Evolutionary conservation across 1,139 yeast species (phyloP).

Genomic region (Hyphopichia pseudoburtonii): DNA sequence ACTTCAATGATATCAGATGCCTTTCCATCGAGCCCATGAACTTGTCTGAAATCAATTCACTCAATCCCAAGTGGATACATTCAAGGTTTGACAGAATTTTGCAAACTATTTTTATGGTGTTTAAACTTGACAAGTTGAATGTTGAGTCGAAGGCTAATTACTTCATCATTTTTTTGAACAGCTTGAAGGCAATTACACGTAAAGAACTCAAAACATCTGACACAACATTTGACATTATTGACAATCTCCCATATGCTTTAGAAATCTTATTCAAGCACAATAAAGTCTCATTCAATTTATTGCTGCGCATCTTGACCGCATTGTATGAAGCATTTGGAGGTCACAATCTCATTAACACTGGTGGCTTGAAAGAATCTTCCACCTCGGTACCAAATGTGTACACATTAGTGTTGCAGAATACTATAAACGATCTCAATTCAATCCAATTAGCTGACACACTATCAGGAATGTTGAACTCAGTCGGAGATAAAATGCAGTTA

Average conservation of each 20-base stretch:
- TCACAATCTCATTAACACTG: constrained; percentile 10
- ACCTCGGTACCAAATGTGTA: background rate
- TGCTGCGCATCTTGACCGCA: constrained; percentile 19
- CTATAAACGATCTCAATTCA: background rate
- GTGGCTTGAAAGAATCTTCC: background rate
- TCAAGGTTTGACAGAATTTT: constrained; percentile 31
- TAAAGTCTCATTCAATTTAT: constrained; percentile 16
- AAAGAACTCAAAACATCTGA: constrained; percentile 30
- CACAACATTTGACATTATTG: constrained; percentile 31
- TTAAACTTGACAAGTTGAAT: constrained; percentile 23
- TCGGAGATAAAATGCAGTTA: constrained; percentile 22
- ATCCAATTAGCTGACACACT: background rate
- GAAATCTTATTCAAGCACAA: constrained; percentile 20
- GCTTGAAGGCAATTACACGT: constrained; percentile 26
- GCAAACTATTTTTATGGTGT: constrained; percentile 23
- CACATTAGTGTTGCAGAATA: constrained; percentile 1
- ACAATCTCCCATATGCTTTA: constrained; percentile 27
- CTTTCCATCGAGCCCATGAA: constrained; percentile 32
- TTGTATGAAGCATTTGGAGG: constrained; percentile 35
- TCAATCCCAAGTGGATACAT: constrained; percentile 37
- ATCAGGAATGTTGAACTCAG: constrained; percentile 16
- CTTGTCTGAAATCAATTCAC: constrained; percentile 29
- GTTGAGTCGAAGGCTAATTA: constrained; percentile 26
- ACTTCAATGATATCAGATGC: constrained; percentile 30
- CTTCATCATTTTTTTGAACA: constrained; percentile 25